Evolutionary conservation across 1,284 basidiomycete species (phyloP).

Genomic region (Sanghuangporus baumii): DNA sequence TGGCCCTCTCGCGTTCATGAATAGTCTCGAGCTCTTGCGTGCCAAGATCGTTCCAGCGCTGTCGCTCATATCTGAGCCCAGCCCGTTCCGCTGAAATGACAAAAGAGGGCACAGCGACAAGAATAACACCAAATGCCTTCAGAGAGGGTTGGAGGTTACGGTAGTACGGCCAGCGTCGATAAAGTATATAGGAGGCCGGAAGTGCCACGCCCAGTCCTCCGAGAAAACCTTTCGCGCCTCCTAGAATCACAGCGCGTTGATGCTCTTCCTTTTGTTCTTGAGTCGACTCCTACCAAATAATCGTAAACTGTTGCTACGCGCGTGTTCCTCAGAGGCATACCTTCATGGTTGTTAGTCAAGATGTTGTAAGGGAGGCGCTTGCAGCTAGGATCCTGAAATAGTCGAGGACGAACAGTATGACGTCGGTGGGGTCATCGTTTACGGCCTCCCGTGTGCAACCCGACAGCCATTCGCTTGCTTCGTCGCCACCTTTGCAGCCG

Average conservation of each 20-base stretch:
- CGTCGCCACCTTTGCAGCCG: not conserved
- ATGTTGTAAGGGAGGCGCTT: not conserved
- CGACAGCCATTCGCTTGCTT: not conserved
- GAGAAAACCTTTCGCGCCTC: slow-evolving; percentile 59
- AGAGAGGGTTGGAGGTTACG: slow-evolving; percentile 66
- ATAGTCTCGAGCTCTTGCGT: slow-evolving; percentile 30
- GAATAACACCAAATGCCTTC: slow-evolving; percentile 68
- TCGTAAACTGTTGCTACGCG: too few species aligned
- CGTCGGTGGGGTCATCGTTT: not conserved
- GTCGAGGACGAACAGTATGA: not conserved
- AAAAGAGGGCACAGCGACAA: slow-evolving; percentile 63
- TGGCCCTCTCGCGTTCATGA: slow-evolving; percentile 24
- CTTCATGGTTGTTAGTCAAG: not conserved
- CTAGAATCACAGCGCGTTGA: slow-evolving; percentile 48
- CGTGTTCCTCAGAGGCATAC: not conserved
- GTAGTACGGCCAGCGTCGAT: slow-evolving; percentile 56
- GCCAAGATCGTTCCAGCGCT: slow-evolving; percentile 27
- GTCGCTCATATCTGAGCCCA: slow-evolving; percentile 4
- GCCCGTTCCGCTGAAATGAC: slow-evolving; percentile 78
- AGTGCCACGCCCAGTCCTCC: slow-evolving; percentile 46
- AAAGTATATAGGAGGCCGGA: slow-evolving; percentile 54
- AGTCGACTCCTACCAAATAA: not conserved
- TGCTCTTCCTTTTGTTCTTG: slow-evolving; percentile 34
- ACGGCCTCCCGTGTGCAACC: not conserved
- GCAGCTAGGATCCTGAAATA: not conserved